Percentiles rank a stretch among this genome's conserved stretches.
These are phyloP conservation scores for Haematococcus sp. DNA, from an alignment of 139 green algal genomes.

Conservation along the genomic window DNA sequence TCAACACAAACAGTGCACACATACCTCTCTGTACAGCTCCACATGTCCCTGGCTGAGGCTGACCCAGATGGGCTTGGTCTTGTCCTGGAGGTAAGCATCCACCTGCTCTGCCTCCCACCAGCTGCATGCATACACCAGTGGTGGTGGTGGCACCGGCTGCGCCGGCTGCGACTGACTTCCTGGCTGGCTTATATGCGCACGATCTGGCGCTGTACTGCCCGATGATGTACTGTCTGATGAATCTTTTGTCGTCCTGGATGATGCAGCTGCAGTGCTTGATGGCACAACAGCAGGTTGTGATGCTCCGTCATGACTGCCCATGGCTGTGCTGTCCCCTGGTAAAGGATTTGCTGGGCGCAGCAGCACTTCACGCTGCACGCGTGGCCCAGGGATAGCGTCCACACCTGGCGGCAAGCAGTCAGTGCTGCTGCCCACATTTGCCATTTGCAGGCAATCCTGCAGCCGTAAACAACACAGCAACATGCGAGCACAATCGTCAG, in stretches of 20 bases:
- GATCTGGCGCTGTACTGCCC: too few species aligned
- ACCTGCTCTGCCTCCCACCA: conserved; percentile 82
- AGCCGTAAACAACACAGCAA: not conserved
- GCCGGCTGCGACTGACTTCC: too few species aligned
- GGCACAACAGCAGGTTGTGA: too few species aligned
- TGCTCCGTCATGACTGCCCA: too few species aligned
- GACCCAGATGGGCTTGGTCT: conserved; percentile 80
- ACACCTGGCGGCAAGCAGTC: conserved; percentile 46
- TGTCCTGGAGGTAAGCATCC: conserved; percentile 45
- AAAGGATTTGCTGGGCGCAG: not conserved
- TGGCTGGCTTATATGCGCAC: too few species aligned
- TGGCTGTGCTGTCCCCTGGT: not conserved
- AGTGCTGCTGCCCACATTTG: conserved; percentile 32
- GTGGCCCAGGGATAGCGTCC: conserved; percentile 44
- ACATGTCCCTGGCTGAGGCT: conserved; percentile 68
- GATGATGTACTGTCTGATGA: too few species aligned
- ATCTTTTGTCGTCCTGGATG: too few species aligned
- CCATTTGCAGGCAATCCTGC: conserved; percentile 79
- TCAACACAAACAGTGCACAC: not conserved
- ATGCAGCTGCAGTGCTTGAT: too few species aligned
- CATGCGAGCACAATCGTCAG: not conserved
- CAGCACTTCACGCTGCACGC: conserved; percentile 28
- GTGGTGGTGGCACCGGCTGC: too few species aligned
- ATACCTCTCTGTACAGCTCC: conserved; percentile 71
- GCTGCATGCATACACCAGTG: conserved; percentile 87